phyloP scores from a whole-genome alignment of 2,329 filamentous ascomycete genomes.

The Tolypocladium endophyticum region DNA sequence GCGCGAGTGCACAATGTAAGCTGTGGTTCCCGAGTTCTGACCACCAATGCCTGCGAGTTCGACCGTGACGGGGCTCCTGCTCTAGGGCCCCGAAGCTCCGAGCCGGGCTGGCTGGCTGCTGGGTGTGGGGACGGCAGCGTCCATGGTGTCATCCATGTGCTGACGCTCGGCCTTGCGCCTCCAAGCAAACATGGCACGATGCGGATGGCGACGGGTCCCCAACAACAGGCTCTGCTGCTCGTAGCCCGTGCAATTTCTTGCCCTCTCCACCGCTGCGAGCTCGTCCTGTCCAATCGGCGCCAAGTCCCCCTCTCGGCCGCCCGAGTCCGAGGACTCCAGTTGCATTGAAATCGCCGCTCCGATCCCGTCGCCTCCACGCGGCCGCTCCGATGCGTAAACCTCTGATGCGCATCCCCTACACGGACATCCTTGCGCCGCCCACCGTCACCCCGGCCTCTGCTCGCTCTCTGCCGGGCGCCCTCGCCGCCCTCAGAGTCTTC shows the following conservation, averaged over 20 bases:
- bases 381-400: conserved; percentile 49
- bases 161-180: background rate
- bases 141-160: background rate
- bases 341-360: background rate
- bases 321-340: background rate
- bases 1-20: background rate
- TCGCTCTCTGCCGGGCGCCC: conserved; percentile 57
- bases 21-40: background rate
- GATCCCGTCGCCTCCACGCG: background rate
- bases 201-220: background rate
- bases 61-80: too few relatives aligned
- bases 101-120: background rate
- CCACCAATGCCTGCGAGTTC: too few relatives aligned
- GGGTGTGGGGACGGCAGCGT: background rate
- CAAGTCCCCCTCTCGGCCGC: background rate
- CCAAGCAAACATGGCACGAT: background rate
- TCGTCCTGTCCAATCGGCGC: background rate
- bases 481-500: conserved; percentile 69
- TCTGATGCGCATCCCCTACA: conserved; percentile 84
- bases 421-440: conserved; percentile 66
- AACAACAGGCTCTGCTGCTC: background rate
- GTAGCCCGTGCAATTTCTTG: background rate
- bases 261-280: background rate
- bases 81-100: background rate
- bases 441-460: conserved; percentile 65